These are phyloP conservation scores for Diplodia sapinea DNA, from an alignment of 2,329 filamentous ascomycete species.

Conservation along the genomic window DNA sequence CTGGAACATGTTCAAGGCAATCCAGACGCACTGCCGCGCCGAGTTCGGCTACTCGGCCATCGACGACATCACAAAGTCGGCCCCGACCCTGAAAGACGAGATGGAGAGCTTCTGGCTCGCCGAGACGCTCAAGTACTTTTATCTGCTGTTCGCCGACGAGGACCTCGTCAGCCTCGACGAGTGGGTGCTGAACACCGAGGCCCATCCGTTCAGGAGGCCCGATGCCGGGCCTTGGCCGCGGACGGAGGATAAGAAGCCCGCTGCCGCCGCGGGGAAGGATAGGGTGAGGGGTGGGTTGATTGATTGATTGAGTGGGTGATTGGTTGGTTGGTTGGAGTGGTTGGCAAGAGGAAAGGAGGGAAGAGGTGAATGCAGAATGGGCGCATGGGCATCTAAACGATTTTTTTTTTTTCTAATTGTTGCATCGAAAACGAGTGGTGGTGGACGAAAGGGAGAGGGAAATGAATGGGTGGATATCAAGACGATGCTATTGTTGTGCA, in stretches of 20 bases:
- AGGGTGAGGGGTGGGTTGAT: too few relatives aligned
- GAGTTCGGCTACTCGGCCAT: constrained; percentile 69
- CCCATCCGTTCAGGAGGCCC: constrained; percentile 50
- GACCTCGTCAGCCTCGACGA: constrained; percentile 66
- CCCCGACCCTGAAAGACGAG: constrained; percentile 57
- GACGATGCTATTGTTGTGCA: too few relatives aligned
- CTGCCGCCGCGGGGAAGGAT: too few relatives aligned
- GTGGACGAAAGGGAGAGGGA: too few relatives aligned
- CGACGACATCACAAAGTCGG: constrained; percentile 65
- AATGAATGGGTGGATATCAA: too few relatives aligned
- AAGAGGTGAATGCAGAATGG: too few relatives aligned
- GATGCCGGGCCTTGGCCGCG: constrained; percentile 4
- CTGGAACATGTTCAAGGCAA: constrained; percentile 74
- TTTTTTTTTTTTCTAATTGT: too few relatives aligned
- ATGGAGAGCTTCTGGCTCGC: constrained; percentile 81
- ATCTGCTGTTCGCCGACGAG: constrained; percentile 66
- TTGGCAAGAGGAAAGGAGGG: too few relatives aligned
- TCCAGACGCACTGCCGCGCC: constrained; percentile 66
- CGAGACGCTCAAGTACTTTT: constrained; percentile 72
- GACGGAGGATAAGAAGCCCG: neutral
- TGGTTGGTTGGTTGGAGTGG: too few relatives aligned
- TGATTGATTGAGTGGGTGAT: too few relatives aligned
- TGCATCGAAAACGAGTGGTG: too few relatives aligned
- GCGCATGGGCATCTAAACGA: too few relatives aligned
- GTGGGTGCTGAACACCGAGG: constrained; percentile 64